Percentiles rank a stretch among this genome's conserved stretches.
phyloP scores from a whole-genome alignment of 2,329 filamentous ascomycete species.

The Fusarium penzigii region DNA sequence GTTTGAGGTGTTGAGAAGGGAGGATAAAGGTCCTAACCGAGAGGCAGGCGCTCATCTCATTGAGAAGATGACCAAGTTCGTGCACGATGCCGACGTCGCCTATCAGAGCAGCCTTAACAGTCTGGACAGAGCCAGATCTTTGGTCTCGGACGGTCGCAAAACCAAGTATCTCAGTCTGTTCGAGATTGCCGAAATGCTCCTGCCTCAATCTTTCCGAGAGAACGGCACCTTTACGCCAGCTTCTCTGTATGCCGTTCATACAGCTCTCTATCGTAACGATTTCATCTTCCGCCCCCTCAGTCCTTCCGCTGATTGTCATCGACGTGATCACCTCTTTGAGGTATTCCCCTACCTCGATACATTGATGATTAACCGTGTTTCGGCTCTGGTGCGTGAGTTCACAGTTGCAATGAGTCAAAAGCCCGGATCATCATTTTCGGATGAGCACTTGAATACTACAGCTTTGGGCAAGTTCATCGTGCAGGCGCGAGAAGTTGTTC shows the following conservation, averaged over 20 bases:
- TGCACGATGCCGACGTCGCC: constrained; percentile 41
- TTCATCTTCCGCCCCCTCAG: constrained; percentile 58
- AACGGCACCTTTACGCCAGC: constrained; percentile 43
- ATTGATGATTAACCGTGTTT: constrained; percentile 33
- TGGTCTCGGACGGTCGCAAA: constrained; percentile 39
- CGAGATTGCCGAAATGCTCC: constrained; percentile 49
- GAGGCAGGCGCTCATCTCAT: constrained; percentile 45
- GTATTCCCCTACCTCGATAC: constrained; percentile 43
- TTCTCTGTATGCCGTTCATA: constrained; percentile 70
- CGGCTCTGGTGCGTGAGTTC: constrained; percentile 36
- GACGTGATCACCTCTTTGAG: constrained; percentile 61
- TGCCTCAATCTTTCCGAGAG: constrained; percentile 38
- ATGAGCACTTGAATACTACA: constrained; percentile 18
- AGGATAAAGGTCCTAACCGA: constrained; percentile 46
- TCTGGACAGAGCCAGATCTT: constrained; percentile 47
- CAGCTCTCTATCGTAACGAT: constrained; percentile 60
- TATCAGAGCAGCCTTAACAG: constrained; percentile 50
- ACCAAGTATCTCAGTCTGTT: constrained; percentile 51
- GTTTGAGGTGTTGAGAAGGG: constrained; percentile 33
- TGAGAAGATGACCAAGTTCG: constrained; percentile 49
- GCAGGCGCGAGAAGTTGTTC: constrained; percentile 52
- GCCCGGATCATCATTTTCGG: constrained; percentile 2
- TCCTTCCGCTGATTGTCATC: constrained; percentile 46
- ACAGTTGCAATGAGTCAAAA: constrained; percentile 22
- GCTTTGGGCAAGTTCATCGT: constrained; percentile 47